Conservation (phyloP, 345 rosid species). For the Balakata baccata region DNA sequence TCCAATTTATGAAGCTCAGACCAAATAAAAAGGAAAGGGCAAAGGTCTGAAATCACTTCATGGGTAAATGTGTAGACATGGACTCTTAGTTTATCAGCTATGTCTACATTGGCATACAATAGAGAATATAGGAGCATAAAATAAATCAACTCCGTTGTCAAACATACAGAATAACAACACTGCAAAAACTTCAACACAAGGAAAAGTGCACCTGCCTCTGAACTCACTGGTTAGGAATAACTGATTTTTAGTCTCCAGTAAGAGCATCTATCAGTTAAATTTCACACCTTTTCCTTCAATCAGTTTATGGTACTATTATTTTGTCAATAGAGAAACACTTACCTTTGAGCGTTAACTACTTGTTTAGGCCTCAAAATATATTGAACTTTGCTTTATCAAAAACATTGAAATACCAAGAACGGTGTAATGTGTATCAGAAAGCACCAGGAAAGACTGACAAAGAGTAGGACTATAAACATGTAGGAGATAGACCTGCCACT, state of each 20-base stretch:
- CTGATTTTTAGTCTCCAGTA: neutral
- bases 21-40: neutral
- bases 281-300: neutral
- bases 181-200: neutral
- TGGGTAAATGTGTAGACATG: neutral
- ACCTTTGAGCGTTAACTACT: neutral
- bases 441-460: neutral
- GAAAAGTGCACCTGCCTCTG: neutral
- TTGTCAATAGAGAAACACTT: neutral
- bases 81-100: conserved; percentile 1
- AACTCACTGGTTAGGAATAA: neutral
- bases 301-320: neutral
- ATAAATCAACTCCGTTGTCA: neutral
- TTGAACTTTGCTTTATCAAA: conserved; percentile 7
- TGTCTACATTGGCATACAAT: neutral
- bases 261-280: neutral
- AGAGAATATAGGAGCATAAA: neutral
- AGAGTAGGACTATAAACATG: neutral
- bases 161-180: neutral
- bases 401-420: conserved; percentile 12
- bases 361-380: neutral
- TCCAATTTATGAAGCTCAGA: conserved; percentile 1
- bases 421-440: neutral
- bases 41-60: too few relatives aligned
- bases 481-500: conserved; percentile 55